Percentiles rank a stretch among this genome's conserved stretches.
Conservation (phyloP, 1,284 basidiomycete genomes). For the Cryptococcus sp. region DNA sequence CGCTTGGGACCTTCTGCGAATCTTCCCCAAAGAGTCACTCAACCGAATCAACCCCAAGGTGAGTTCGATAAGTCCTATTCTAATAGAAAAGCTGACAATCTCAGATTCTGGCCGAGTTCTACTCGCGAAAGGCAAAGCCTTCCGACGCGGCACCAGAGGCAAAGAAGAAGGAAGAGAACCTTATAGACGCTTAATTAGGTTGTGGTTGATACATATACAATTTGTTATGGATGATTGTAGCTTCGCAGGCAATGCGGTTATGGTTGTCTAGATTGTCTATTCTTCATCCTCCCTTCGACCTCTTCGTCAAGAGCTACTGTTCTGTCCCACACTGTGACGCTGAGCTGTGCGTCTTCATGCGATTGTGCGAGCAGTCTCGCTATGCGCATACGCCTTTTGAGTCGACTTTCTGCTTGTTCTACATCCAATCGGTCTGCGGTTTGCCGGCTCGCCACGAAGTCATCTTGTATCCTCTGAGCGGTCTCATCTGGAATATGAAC, state of each 20-base stretch:
- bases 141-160: constrained; percentile 48
- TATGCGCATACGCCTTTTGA: constrained; percentile 43
- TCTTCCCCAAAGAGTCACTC: constrained; percentile 98
- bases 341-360: constrained; percentile 22
- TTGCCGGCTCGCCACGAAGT: constrained; percentile 34
- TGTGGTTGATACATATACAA: background rate
- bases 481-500: constrained; percentile 36
- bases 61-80: constrained; percentile 5
- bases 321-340: constrained; percentile 27
- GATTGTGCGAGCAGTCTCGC: constrained; percentile 39
- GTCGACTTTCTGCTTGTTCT: constrained; percentile 26
- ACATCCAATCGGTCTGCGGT: constrained; percentile 9
- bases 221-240: background rate
- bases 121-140: constrained; percentile 56
- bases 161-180: constrained; percentile 56
- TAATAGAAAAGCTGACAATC: background rate
- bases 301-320: constrained; percentile 17
- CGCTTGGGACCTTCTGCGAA: constrained; percentile 92
- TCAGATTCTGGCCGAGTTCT: constrained; percentile 30
- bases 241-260: background rate
- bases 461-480: constrained; percentile 35
- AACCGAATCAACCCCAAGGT: constrained; percentile 84
- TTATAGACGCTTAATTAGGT: constrained; percentile 16
- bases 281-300: background rate
- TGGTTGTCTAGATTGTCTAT: background rate